phyloP scores from a whole-genome alignment of 495 filamentous ascomycete species.

The Penicillium roqueforti region DNA sequence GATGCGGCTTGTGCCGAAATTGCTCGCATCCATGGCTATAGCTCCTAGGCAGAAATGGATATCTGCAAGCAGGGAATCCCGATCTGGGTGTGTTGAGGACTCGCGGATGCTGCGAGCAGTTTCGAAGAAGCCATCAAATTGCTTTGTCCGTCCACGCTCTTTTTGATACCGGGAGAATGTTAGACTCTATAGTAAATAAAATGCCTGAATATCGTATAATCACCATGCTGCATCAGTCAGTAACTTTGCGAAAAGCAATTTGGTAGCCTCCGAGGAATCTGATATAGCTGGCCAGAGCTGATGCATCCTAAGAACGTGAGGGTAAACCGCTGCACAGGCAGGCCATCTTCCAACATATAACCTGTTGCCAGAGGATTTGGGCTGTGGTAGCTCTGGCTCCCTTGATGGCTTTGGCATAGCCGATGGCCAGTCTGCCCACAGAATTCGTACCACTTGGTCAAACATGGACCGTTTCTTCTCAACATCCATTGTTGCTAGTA shows the following conservation, averaged over 20 bases:
- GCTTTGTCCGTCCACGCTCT: slow-evolving; percentile 14
- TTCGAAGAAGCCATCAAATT: slow-evolving; percentile 19
- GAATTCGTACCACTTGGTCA: slow-evolving; percentile 13
- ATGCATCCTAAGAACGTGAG: slow-evolving; percentile 21
- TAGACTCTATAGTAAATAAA: neutral
- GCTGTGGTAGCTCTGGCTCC: slow-evolving; percentile 18
- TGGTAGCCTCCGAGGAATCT: slow-evolving; percentile 5
- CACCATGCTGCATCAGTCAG: slow-evolving; percentile 22
- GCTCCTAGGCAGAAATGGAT: slow-evolving; percentile 18
- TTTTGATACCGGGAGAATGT: slow-evolving; percentile 13
- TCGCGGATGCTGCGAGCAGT: slow-evolving; percentile 10
- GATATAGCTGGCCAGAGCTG: slow-evolving; percentile 15
- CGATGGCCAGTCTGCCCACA: slow-evolving; percentile 21
- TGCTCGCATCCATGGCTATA: slow-evolving; percentile 13
- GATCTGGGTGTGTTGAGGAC: slow-evolving; percentile 12
- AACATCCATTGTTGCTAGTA: slow-evolving; percentile 18
- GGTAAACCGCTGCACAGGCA: slow-evolving; percentile 24
- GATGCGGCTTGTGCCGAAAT: slow-evolving; percentile 8
- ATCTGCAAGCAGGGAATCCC: slow-evolving; percentile 16
- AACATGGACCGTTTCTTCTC: slow-evolving; percentile 14
- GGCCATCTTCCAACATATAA: slow-evolving; percentile 18
- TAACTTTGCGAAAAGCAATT: slow-evolving; percentile 17
- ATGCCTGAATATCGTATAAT: neutral
- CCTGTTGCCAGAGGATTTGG: slow-evolving; percentile 15
- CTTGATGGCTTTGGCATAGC: slow-evolving; percentile 21